These are phyloP conservation scores for Albugo candida DNA, from an alignment of 352 stramenopile species.

Conservation along the genomic window DNA sequence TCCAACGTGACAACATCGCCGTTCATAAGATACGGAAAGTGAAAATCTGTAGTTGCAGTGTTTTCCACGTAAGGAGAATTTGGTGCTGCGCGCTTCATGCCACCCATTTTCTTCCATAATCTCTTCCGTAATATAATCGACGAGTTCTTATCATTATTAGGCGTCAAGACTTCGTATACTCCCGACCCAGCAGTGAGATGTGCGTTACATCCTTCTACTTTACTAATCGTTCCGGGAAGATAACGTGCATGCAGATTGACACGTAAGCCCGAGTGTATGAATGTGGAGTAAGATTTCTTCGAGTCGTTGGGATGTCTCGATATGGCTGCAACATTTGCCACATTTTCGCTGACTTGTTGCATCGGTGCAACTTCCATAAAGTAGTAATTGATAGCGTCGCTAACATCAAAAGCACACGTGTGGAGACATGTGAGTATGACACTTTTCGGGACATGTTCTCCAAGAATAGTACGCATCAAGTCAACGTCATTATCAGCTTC, in stretches of 20 bases:
- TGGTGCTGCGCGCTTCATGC: background rate
- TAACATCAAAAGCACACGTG: slow-evolving; percentile 68
- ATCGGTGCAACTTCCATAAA: slow-evolving; percentile 43
- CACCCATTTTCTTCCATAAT: slow-evolving; percentile 15
- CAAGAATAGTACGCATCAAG: slow-evolving; percentile 76
- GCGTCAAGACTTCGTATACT: slow-evolving; percentile 65
- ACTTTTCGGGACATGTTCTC: slow-evolving; percentile 66
- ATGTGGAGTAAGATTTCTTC: slow-evolving; percentile 15
- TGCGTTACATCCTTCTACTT: slow-evolving; percentile 70
- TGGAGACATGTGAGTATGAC: slow-evolving; percentile 72
- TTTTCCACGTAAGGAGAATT: background rate
- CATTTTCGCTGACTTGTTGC: background rate
- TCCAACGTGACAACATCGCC: slow-evolving; percentile 75
- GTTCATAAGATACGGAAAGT: slow-evolving; percentile 57
- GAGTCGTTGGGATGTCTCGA: background rate
- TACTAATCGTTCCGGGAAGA: slow-evolving; percentile 59
- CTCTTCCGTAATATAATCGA: slow-evolving; percentile 64
- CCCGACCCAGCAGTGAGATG: slow-evolving; percentile 13
- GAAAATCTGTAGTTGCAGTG: background rate
- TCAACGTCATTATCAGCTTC: slow-evolving; percentile 26
- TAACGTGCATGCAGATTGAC: slow-evolving; percentile 56
- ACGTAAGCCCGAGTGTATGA: slow-evolving; percentile 48
- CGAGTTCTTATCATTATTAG: slow-evolving; percentile 69
- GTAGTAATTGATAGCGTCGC: slow-evolving; percentile 73
- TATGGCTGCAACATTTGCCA: background rate